These are phyloP conservation scores for Prunus fruticosa DNA, from an alignment of 306 rosid species.

Conservation along the genomic window DNA sequence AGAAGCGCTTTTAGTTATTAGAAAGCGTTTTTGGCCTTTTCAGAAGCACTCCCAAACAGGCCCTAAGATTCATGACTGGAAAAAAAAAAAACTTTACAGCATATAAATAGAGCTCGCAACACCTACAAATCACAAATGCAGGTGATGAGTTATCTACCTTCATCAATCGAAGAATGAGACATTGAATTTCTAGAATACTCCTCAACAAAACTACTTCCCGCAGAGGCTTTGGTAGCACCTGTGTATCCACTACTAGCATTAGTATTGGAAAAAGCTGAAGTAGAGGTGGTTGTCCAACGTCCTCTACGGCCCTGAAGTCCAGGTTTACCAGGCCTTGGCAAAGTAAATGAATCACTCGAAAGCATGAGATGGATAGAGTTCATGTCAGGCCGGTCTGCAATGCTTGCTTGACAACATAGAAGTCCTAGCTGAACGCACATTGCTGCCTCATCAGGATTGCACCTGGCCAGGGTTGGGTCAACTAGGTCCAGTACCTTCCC, in stretches of 20 bases:
- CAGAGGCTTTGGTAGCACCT: conserved; percentile 47
- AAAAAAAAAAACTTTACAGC: background rate
- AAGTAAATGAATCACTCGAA: conserved; percentile 73
- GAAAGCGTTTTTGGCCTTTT: too few species aligned
- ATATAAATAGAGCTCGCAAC: background rate
- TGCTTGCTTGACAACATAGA: conserved; percentile 68
- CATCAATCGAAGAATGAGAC: conserved; percentile 68
- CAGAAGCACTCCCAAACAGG: too few species aligned
- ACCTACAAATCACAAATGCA: background rate
- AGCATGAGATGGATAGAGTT: conserved; percentile 74
- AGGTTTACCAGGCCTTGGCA: conserved; percentile 75
- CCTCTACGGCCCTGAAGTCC: conserved; percentile 77
- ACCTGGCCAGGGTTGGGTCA: conserved; percentile 50
- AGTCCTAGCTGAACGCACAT: conserved; percentile 89
- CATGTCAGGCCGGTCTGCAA: conserved; percentile 80
- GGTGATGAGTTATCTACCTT: conserved; percentile 49
- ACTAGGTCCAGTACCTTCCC: conserved; percentile 57
- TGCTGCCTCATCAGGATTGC: conserved; percentile 72
- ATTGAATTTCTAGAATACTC: conserved; percentile 81
- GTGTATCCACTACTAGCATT: conserved; percentile 42
- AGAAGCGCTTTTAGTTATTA: too few species aligned
- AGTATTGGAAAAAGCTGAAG: conserved; percentile 53
- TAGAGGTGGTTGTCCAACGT: conserved; percentile 49
- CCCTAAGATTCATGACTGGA: background rate
- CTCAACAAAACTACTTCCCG: conserved; percentile 51